A percentile compares a stretch with the other conserved stretches of the same genome.
Evolutionary conservation across 2,329 filamentous ascomycete genomes (phyloP).

Genomic region (Phialophora verrucosa): DNA sequence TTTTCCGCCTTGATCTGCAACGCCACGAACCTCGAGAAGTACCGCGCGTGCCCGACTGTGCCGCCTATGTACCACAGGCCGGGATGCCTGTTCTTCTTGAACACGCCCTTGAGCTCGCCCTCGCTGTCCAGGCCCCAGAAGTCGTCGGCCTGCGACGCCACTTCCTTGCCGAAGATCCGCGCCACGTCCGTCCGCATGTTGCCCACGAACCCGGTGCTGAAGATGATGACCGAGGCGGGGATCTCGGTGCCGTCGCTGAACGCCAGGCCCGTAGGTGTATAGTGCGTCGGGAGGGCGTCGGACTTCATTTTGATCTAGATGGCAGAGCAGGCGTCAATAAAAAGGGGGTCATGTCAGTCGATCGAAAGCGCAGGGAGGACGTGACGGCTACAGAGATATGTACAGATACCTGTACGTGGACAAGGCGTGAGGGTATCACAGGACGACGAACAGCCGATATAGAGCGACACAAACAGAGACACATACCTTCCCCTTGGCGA

Average conservation of each 20-base stretch:
- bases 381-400: not conserved
- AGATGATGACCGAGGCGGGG: slow-evolving; percentile 54
- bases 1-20: slow-evolving; percentile 52
- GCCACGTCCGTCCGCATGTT: slow-evolving; percentile 51
- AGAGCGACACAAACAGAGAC: not conserved
- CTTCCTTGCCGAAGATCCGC: slow-evolving; percentile 49
- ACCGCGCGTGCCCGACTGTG: slow-evolving; percentile 48
- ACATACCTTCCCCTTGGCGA: slow-evolving; percentile 46
- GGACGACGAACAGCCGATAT: too few relatives aligned
- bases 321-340: not conserved
- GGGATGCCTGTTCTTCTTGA: slow-evolving; percentile 44
- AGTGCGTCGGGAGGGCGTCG: slow-evolving; percentile 45
- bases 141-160: slow-evolving; percentile 51
- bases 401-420: not conserved
- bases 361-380: not conserved
- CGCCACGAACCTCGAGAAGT: slow-evolving; percentile 53
- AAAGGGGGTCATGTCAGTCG: not conserved
- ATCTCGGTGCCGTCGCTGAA: slow-evolving; percentile 53
- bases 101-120: slow-evolving; percentile 55
- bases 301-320: slow-evolving; percentile 53
- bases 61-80: slow-evolving; percentile 54
- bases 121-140: slow-evolving; percentile 55
- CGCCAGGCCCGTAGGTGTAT: slow-evolving; percentile 49
- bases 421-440: not conserved
- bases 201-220: slow-evolving; percentile 54